phyloP scores from a whole-genome alignment of 495 filamentous ascomycete species.

The Eremomyces bilateralis region DNA sequence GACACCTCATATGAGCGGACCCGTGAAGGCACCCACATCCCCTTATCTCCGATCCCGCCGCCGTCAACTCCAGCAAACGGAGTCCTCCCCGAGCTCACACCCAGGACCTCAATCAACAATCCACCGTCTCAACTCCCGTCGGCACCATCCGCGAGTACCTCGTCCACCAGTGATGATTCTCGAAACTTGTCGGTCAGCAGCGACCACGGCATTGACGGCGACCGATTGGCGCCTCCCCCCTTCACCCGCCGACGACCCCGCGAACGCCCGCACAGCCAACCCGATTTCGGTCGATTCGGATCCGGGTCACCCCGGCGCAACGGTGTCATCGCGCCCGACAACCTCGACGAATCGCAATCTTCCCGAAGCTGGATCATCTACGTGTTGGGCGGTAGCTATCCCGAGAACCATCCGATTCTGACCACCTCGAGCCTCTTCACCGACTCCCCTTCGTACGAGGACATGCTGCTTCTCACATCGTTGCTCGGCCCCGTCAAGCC shows the following conservation, averaged over 20 bases:
- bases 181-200: too few relatives aligned
- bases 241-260: conserved; percentile 15
- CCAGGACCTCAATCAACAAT: conserved; percentile 32
- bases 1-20: conserved; percentile 20
- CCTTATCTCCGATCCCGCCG: conserved; percentile 32
- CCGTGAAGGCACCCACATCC: too few relatives aligned
- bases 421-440: conserved; percentile 59
- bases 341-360: conserved; percentile 25
- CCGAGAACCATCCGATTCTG: conserved; percentile 55
- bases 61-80: conserved; percentile 48
- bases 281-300: conserved; percentile 39
- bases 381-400: conserved; percentile 54
- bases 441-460: conserved; percentile 59
- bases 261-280: conserved; percentile 38
- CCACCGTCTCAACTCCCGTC: conserved; percentile 21
- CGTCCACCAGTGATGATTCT: too few relatives aligned
- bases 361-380: conserved; percentile 58
- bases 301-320: conserved; percentile 41
- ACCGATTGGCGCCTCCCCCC: conserved; percentile 13
- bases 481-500: conserved; percentile 55
- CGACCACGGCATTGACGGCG: too few relatives aligned
- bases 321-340: conserved; percentile 44
- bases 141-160: conserved; percentile 8
- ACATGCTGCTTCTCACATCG: conserved; percentile 54
- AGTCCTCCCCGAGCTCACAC: conserved; percentile 33